These are phyloP conservation scores for Trichoderma sp. DNA, from an alignment of 2,329 filamentous ascomycete species.

Conservation along the genomic window DNA sequence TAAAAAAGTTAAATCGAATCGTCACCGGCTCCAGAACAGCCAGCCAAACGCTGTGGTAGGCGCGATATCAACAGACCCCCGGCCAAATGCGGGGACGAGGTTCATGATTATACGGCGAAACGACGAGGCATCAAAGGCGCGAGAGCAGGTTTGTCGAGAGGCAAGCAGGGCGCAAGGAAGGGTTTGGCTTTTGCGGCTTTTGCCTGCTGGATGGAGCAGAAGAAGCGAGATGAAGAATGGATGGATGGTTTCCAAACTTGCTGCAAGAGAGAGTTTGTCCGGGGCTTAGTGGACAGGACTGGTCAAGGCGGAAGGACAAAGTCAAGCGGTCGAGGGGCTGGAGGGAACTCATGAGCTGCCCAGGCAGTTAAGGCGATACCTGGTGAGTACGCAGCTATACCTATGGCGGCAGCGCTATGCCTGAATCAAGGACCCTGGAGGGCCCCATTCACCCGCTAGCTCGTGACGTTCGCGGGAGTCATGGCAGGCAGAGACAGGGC, in stretches of 20 bases:
- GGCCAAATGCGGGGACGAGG: conserved; percentile 31
- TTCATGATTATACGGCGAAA: conserved; percentile 28
- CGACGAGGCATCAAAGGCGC: conserved; percentile 21
- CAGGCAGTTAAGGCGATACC: conserved; percentile 16
- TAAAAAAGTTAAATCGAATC: background rate
- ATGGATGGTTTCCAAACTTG: background rate
- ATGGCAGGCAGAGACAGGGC: conserved; percentile 20
- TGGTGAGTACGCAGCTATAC: background rate
- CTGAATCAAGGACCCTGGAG: conserved; percentile 6
- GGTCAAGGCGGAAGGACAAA: background rate
- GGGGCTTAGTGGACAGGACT: background rate
- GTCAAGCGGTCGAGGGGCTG: conserved; percentile 16
- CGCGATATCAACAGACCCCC: conserved; percentile 32
- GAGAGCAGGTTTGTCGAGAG: background rate
- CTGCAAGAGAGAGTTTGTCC: background rate
- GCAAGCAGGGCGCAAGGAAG: background rate
- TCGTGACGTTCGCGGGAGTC: conserved; percentile 23
- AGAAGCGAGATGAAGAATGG: background rate
- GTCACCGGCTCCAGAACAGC: conserved; percentile 18
- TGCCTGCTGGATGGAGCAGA: background rate
- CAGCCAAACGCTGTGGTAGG: conserved; percentile 19
- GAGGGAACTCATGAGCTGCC: conserved; percentile 16
- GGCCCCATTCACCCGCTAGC: conserved; percentile 22
- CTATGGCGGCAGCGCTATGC: conserved; percentile 12
- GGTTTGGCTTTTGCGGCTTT: background rate